Base-by-base conservation (phyloP, 768 basidiomycete species). In the Cyclocybe cylindracea region DNA sequence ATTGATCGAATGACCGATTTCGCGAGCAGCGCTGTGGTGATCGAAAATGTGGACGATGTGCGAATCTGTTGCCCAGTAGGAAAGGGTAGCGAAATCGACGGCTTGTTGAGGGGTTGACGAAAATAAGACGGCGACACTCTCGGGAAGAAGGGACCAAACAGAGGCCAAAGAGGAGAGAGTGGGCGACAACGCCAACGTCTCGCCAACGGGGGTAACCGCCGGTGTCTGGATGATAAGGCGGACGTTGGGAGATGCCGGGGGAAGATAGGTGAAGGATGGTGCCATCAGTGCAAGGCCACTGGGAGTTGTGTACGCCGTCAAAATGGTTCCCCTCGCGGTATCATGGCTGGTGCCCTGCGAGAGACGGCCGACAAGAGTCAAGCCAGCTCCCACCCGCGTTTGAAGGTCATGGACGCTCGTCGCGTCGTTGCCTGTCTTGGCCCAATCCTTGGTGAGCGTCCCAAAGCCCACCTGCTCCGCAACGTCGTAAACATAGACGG, bases 1-100 rank as follows among this genome's bases (percentile, higher is more conserved):
- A 24, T 68, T 60, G 35, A 84, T 69, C 33, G 75, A 62, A 48
- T 85, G 79, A 2, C 89, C 84, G 33, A 82, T 72, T 70, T 98
- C 94, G 19, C 96, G 86, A 33, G 86, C 77, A 32, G 85, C 78
- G 54, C 84, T 83, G 63, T 90, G 79, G 60, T 96, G 91, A 68
- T 98, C 94, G 64, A 98, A 94, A 38, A 98, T 72, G 67, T 98
- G 94, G 49, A 94, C 78, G 50, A 91, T 85, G 68, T 96, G 91
- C 38, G 73, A 79, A 14, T 72, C 66, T 11, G 78, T 76, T 44
- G 89, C 69, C 52, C 76, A 78, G 74, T 94, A 94, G n/a, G 92
- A 77, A 43, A 92, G 76, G 24, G 81, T 62, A 2, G 94, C 82
- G 49, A 93, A 81, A 61, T 92, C 88, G 42, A 86, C 79, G 11